These are phyloP conservation scores for Fragaria ananassa DNA, from an alignment of 306 rosid species.

Conservation along the genomic window DNA sequence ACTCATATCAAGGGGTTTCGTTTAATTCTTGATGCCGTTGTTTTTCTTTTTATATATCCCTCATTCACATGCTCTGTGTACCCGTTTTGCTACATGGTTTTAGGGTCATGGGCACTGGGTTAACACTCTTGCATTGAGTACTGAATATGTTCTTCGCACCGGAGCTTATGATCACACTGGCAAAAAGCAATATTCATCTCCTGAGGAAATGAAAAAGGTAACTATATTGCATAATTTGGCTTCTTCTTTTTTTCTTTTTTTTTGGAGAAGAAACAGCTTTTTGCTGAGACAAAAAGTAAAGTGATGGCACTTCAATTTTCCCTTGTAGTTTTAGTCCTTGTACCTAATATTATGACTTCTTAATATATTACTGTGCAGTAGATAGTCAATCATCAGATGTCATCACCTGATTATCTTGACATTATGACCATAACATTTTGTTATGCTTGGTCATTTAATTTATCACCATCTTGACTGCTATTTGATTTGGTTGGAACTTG, in stretches of 20 bases:
- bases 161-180: constrained; percentile 96
- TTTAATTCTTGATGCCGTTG: background rate
- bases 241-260: too few species aligned
- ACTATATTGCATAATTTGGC: constrained; percentile 12
- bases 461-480: background rate
- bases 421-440: background rate
- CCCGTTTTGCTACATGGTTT: constrained; percentile 29
- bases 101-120: constrained; percentile 99
- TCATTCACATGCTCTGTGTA: constrained; percentile 13
- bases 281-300: too few species aligned
- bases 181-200: constrained; percentile 59
- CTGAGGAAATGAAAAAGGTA: constrained; percentile 88
- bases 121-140: constrained; percentile 91
- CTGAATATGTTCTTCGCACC: constrained; percentile 91
- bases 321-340: background rate
- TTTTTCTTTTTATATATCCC: constrained; percentile 9
- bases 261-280: too few species aligned
- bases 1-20: background rate
- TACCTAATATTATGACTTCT: background rate
- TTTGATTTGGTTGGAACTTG: background rate
- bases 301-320: background rate
- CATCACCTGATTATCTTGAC: background rate
- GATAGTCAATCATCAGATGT: background rate
- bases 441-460: background rate
- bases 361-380: background rate